A percentile compares a stretch with the other conserved stretches of the same genome.
These are phyloP conservation scores for Acanthamoeba castellanii DNA, from an alignment of 208 protist species.

Conservation along the genomic window DNA sequence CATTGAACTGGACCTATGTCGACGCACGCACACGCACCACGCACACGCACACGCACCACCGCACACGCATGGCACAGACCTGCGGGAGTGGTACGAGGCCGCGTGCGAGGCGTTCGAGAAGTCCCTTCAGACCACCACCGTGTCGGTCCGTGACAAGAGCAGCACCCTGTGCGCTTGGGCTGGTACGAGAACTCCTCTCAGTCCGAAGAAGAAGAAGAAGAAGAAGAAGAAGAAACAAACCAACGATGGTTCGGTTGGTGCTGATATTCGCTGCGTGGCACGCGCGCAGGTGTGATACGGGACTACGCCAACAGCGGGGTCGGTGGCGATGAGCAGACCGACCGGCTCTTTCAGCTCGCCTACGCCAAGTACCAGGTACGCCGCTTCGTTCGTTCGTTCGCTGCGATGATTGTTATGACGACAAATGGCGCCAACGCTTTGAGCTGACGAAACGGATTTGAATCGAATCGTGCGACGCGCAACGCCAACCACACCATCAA, in stretches of 20 bases:
- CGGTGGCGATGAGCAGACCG: not conserved
- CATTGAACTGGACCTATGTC: not conserved
- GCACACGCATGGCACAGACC: not conserved
- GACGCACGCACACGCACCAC: too few relatives aligned
- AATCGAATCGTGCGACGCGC: too few relatives aligned
- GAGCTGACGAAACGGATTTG: too few relatives aligned
- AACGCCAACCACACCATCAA: too few relatives aligned
- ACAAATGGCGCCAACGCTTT: too few relatives aligned
- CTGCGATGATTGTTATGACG: not conserved
- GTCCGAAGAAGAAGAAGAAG: not conserved
- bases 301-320: conserved; percentile 4
- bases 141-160: not conserved
- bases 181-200: not conserved
- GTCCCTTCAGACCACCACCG: not conserved
- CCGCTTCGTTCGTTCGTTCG: not conserved
- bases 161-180: conserved; percentile 5
- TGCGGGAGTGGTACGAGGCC: conserved; percentile 17
- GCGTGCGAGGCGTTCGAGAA: not conserved
- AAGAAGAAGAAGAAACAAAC: too few relatives aligned
- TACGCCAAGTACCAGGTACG: conserved; percentile 11
- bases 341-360: not conserved
- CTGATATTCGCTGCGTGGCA: too few relatives aligned
- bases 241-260: too few relatives aligned
- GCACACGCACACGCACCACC: too few relatives aligned
- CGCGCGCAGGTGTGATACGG: not conserved